These are phyloP conservation scores for Uronychia setigera DNA, from an alignment of 73 alveolate species.

Conservation along the genomic window DNA sequence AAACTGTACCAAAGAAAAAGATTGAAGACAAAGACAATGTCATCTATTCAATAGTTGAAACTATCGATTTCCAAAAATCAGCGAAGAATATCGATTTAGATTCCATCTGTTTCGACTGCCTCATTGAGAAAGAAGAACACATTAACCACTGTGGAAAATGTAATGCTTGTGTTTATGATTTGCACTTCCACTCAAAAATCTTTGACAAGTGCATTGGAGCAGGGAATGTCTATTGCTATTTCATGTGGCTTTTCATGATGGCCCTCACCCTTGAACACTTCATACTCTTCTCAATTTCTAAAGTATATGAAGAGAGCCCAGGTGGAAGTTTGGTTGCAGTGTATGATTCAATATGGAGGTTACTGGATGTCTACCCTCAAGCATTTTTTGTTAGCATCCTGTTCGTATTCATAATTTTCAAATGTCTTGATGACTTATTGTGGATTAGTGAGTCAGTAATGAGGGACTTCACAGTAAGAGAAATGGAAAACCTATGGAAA, in stretches of 20 bases:
- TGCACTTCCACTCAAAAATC: slow-evolving; percentile 12
- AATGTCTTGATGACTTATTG: slow-evolving; percentile 3
- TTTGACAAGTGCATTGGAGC: slow-evolving; percentile 29
- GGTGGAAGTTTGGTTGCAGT: neutral
- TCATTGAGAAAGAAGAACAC: slow-evolving; percentile 14
- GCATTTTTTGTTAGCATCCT: neutral
- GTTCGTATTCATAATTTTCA: neutral
- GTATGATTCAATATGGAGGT: neutral
- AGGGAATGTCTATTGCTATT: slow-evolving; percentile 12
- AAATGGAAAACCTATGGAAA: slow-evolving; percentile 4
- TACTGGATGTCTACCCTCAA: slow-evolving; percentile 1
- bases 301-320: neutral
- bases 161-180: slow-evolving; percentile 11
- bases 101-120: slow-evolving; percentile 24
- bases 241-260: slow-evolving; percentile 3
- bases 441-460: slow-evolving; percentile 1
- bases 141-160: slow-evolving; percentile 25
- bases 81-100: neutral
- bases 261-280: neutral
- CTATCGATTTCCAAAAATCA: neutral
- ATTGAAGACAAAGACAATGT: slow-evolving; percentile 3
- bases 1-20: neutral
- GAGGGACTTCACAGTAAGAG: slow-evolving; percentile 17
- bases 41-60: neutral
- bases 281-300: neutral